A percentile compares a stretch with the other conserved stretches of the same genome.
Conservation (phyloP, 2,329 filamentous ascomycete species). For the Aureobasidium leucospermi region DNA sequence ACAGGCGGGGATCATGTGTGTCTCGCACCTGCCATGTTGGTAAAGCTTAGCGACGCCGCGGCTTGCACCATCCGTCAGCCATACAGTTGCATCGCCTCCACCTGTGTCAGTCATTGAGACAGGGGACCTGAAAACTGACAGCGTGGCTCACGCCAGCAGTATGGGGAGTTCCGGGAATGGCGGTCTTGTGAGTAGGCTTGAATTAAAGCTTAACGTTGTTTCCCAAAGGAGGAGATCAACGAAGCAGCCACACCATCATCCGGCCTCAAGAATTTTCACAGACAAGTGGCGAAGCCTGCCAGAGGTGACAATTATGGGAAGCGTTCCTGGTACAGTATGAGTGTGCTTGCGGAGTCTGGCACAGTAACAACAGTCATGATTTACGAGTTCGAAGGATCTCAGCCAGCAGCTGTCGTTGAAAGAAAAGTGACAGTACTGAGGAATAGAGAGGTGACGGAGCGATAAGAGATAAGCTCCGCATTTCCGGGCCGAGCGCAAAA, state of each 20-base stretch:
- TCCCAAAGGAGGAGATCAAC: background rate
- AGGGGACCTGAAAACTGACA: background rate
- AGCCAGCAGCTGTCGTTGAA: background rate
- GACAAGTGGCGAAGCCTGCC: background rate
- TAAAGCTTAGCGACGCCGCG: constrained; percentile 1
- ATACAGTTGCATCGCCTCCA: background rate
- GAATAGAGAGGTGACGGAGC: background rate
- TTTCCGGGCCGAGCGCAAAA: constrained; percentile 4
- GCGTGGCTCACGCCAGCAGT: background rate
- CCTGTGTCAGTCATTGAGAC: background rate
- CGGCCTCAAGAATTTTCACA: background rate
- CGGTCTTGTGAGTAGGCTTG: background rate
- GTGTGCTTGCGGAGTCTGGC: too few species aligned
- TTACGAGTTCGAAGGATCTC: too few species aligned
- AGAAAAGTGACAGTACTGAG: background rate
- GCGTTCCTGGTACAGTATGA: too few species aligned
- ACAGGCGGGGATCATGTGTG: background rate
- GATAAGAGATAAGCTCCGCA: constrained; percentile 2
- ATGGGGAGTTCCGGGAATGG: background rate
- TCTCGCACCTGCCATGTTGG: background rate
- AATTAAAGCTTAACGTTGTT: background rate
- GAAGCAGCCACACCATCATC: constrained; percentile 4
- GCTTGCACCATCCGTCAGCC: background rate
- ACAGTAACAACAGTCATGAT: too few species aligned
- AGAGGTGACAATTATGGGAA: background rate